Percentiles rank a stretch among this genome's conserved stretches.
Evolutionary conservation across 805 yeast genomes (phyloP).

Genomic region (Kodamaea lidongshanica): DNA sequence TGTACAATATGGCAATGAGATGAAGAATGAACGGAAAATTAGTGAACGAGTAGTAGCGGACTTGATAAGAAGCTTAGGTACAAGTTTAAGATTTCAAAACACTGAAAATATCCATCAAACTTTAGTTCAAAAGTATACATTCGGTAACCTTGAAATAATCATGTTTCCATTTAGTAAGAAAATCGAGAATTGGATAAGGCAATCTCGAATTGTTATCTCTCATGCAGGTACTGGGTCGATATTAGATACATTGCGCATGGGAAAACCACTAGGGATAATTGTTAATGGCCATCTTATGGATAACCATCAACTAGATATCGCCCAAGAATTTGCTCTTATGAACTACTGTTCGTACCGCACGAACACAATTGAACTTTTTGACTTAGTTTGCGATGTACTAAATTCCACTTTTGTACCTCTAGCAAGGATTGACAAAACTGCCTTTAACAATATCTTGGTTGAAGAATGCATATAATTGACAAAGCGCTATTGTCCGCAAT

Average conservation of each 20-base stretch:
- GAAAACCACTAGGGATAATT: slow-evolving; percentile 60
- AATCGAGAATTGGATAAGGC: slow-evolving; percentile 32
- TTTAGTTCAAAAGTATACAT: too few relatives aligned
- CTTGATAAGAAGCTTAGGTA: too few relatives aligned
- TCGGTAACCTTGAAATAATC: slow-evolving; percentile 25
- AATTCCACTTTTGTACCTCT: slow-evolving; percentile 11
- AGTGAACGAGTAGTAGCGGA: too few relatives aligned
- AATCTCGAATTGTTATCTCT: slow-evolving; percentile 61
- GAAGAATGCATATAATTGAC: slow-evolving; percentile 15
- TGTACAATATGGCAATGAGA: slow-evolving; percentile 56
- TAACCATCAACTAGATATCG: slow-evolving; percentile 79
- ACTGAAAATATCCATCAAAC: too few relatives aligned
- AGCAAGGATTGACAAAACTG: slow-evolving; percentile 15
- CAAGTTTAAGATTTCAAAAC: too few relatives aligned
- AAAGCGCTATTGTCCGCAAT: too few relatives aligned
- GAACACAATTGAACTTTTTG: slow-evolving; percentile 6
- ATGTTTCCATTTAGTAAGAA: slow-evolving; percentile 25
- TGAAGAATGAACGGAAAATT: slow-evolving; percentile 3
- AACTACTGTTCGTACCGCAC: slow-evolving; percentile 5
- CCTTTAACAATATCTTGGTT: slow-evolving; percentile 14
- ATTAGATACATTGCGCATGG: slow-evolving; percentile 59
- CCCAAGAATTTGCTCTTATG: slow-evolving; percentile 23
- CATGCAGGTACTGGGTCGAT: slow-evolving; percentile 95
- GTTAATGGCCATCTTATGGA: slow-evolving; percentile 72
- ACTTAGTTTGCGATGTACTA: slow-evolving; percentile 10